These are phyloP conservation scores for Teunomyces lycoperdinae DNA, from an alignment of 805 yeast genomes.

Conservation along the genomic window DNA sequence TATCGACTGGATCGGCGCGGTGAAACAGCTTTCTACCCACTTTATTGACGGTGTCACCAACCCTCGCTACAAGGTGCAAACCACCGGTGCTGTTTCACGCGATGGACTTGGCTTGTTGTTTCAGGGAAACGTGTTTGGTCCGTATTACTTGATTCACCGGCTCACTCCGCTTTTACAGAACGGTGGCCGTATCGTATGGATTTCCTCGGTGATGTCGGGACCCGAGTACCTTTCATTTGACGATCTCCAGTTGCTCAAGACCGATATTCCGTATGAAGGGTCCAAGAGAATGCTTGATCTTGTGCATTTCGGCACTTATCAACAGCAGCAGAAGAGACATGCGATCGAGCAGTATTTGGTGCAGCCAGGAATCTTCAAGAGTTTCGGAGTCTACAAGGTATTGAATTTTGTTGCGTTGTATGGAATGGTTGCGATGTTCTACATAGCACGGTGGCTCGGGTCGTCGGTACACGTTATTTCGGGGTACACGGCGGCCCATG, in stretches of 20 bases:
- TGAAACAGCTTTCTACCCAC: conserved; percentile 57
- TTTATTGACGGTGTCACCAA: conserved; percentile 85
- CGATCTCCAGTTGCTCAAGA: conserved; percentile 68
- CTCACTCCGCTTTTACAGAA: conserved; percentile 53
- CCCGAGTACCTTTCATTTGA: conserved; percentile 70
- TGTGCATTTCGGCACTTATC: conserved; percentile 69
- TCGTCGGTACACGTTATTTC: conserved; percentile 86
- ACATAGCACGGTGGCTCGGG: conserved; percentile 77
- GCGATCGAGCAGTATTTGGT: conserved; percentile 72
- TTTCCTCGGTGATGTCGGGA: conserved; percentile 77
- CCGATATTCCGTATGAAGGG: conserved; percentile 80
- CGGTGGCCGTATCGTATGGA: conserved; percentile 80
- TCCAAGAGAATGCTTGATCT: conserved; percentile 86
- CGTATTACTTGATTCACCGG: conserved; percentile 77
- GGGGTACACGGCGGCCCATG: conserved; percentile 88
- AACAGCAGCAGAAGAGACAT: conserved; percentile 40
- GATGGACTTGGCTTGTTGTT: conserved; percentile 88
- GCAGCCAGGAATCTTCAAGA: conserved; percentile 93
- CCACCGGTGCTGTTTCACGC: conserved; percentile 65
- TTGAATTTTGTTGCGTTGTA: conserved; percentile 76
- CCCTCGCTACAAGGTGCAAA: conserved; percentile 83
- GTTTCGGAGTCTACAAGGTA: conserved; percentile 73
- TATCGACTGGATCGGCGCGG: conserved; percentile 81
- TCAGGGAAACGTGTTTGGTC: conserved; percentile 96
- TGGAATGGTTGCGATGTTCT: conserved; percentile 84